Percentiles rank a stretch among this genome's conserved stretches.
Evolutionary conservation across 2,329 filamentous ascomycete genomes (phyloP).

Genomic region (Colletotrichum sp.): DNA sequence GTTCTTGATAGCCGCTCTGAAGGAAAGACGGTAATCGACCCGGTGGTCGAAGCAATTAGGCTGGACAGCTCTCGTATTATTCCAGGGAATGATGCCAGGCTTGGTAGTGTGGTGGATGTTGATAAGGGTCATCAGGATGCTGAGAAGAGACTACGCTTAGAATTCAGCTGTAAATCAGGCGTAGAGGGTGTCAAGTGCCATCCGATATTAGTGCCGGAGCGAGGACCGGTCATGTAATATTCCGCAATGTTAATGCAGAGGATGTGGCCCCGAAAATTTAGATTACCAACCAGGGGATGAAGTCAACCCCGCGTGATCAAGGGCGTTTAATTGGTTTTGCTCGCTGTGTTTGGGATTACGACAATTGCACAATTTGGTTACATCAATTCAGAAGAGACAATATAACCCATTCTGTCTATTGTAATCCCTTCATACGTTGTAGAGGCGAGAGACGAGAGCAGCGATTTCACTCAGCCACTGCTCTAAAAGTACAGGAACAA

Average conservation of each 20-base stretch:
- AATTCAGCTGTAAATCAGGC: not conserved
- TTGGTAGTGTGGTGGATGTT: not conserved
- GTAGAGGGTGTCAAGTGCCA: too few species aligned
- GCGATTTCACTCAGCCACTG: accelerated
- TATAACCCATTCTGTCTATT: accelerated
- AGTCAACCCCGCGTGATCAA: too few species aligned
- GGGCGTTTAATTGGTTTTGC: too few species aligned
- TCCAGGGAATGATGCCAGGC: not conserved
- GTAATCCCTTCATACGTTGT: not conserved
- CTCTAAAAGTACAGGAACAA: not conserved
- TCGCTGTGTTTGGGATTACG: too few species aligned
- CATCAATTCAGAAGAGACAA: not conserved
- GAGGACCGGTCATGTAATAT: too few species aligned
- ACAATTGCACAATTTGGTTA: not conserved
- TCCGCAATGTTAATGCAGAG: too few species aligned
- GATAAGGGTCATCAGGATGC: not conserved
- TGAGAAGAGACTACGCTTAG: not conserved
- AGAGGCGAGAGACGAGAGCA: not conserved
- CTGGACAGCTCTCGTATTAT: not conserved
- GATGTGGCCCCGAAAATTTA: too few species aligned
- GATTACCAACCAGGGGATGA: too few species aligned
- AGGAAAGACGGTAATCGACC: not conserved
- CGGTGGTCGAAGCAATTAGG: not conserved
- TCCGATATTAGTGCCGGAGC: not conserved
- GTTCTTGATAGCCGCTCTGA: accelerated